Evolutionary conservation across 371 early-diverging fungal species (phyloP).

Genomic region (Amoeboaphelidium occidentale): DNA sequence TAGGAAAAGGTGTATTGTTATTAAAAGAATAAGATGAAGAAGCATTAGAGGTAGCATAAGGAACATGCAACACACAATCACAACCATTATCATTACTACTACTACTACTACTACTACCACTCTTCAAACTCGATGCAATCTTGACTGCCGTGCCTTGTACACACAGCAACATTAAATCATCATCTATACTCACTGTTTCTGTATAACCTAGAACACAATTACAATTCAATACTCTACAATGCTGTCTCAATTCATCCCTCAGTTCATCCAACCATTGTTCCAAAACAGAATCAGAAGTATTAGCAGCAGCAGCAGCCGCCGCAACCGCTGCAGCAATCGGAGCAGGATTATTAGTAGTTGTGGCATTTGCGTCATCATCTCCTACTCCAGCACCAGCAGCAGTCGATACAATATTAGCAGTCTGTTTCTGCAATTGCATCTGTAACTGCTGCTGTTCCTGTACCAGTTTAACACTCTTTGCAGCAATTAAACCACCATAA

Average conservation of each 20-base stretch:
- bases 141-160: conserved; percentile 41
- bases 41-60: background rate
- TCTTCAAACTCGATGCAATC: conserved; percentile 11
- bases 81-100: conserved; percentile 4
- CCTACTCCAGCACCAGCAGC: too few species aligned
- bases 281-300: too few species aligned
- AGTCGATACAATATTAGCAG: too few species aligned
- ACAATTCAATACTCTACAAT: conserved; percentile 33
- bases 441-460: too few species aligned
- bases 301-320: too few species aligned
- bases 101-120: conserved; percentile 11
- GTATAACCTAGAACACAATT: conserved; percentile 32
- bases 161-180: conserved; percentile 31
- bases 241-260: conserved; percentile 38
- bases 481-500: background rate
- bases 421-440: too few species aligned
- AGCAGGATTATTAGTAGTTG: too few species aligned
- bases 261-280: conserved; percentile 53
- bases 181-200: conserved; percentile 28
- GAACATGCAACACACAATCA: background rate
- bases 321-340: too few species aligned
- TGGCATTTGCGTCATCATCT: too few species aligned
- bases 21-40: too few species aligned
- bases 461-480: background rate
- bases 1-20: too few species aligned